Base-by-base conservation (phyloP, 2,329 filamentous ascomycete species). In the Beauveria caledonica region DNA sequence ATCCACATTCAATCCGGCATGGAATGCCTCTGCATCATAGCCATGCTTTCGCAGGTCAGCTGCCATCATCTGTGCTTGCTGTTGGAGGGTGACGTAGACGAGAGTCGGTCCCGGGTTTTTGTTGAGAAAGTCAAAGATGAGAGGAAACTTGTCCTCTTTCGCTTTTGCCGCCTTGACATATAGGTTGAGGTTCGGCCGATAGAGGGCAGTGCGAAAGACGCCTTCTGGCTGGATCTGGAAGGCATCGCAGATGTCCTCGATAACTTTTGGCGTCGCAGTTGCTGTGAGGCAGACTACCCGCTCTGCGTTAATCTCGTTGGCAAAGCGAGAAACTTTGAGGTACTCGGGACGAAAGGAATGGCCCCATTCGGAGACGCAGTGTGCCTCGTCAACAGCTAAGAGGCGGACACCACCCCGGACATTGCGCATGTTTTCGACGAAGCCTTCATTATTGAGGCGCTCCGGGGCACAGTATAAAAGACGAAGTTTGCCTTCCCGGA, bases 401-500 rank as follows among this genome's bases (percentile, higher is more conserved):
- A 86, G 69, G 2, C 84, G 77, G 1, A 86, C 74, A 7, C 82
- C 82, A 2, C 82, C 82, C 0, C 76, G 76, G 0, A 84, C 77
- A 13, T 76, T 69, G 48, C 79, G 81, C 69, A 86, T 82, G 17
- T 73, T 79, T 51, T 79, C 76, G 6, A 86, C 76, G 53, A 86
- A 86, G 0, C 77, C 78, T 65, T 86, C 82, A 60, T 86, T 86
- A 65, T 85, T 86, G 11, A 86, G 72, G 7, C 81, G 74, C 67
- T 86, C 83, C 0, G 83, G 83, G 0, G 83, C 80, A 57, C 81
- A 84, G 62, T 85, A 86, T 3, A 86, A 69, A 2, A 86, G 66
- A 3, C 80, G 78, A 8, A 86, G 66, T 13, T 75, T 69, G 0
- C 80, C 82, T 42, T 75, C 71, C 17, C 75, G 72, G 57, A 80